These are phyloP conservation scores for Apodospora peruviana DNA, from an alignment of 495 filamentous ascomycete species.

Conservation along the genomic window DNA sequence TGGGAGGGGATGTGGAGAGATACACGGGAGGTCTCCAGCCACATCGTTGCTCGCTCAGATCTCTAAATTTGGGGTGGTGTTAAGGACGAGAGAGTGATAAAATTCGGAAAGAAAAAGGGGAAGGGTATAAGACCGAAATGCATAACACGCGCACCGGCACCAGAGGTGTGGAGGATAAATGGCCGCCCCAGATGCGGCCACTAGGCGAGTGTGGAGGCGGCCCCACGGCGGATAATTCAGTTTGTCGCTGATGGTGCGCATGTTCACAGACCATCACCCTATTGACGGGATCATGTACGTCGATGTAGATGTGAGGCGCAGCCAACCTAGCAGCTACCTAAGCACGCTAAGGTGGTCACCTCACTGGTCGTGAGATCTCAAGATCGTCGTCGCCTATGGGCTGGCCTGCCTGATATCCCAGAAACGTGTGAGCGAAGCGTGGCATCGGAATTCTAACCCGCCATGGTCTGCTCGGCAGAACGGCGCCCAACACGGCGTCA, in stretches of 20 bases:
- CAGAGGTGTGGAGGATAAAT: conserved; percentile 20
- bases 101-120: too few relatives aligned
- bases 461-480: too few relatives aligned
- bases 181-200: conserved; percentile 16
- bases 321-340: too few relatives aligned
- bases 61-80: not conserved
- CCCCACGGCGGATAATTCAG: conserved; percentile 19
- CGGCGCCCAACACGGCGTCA: too few relatives aligned
- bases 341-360: too few relatives aligned
- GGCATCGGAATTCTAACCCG: too few relatives aligned
- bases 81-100: not conserved
- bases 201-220: conserved; percentile 18
- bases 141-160: conserved; percentile 9
- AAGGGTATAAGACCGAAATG: not conserved
- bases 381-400: too few relatives aligned
- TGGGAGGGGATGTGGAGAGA: conserved; percentile 3
- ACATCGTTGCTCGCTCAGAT: not conserved
- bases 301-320: conserved; percentile 13
- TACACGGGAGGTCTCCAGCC: not conserved
- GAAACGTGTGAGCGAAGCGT: too few relatives aligned
- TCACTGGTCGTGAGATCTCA: too few relatives aligned
- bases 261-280: not conserved
- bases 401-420: too few relatives aligned
- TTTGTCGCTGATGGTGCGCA: conserved; percentile 1
- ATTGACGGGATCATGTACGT: not conserved